Percentiles rank a stretch among this genome's conserved stretches.
Conservation (phyloP, 176 grass and related monocot genomes). For the Cenchrus purpureus region DNA sequence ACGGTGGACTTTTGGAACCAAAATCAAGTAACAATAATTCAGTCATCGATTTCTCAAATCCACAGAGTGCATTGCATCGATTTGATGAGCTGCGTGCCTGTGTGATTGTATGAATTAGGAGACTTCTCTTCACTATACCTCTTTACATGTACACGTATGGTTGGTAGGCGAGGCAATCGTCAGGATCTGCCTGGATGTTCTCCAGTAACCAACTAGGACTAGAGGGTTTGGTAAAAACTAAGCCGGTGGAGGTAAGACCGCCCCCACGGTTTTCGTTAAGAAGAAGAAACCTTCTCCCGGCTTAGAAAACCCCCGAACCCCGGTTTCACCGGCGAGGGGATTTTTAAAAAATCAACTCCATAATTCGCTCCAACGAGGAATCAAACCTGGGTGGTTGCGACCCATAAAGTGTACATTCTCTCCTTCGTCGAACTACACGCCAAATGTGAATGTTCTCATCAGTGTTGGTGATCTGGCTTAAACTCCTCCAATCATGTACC, state of each 20-base stretch:
- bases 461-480: neutral
- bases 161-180: neutral
- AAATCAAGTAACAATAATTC: conserved; percentile 27
- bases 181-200: neutral
- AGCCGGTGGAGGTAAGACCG: too few species aligned
- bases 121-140: neutral
- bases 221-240: too few species aligned
- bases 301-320: too few species aligned
- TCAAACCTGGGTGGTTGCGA: too few species aligned
- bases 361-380: too few species aligned
- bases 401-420: neutral
- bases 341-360: too few species aligned
- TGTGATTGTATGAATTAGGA: neutral
- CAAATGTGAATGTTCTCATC: neutral
- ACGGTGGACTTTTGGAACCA: neutral
- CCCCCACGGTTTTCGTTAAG: too few species aligned
- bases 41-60: neutral
- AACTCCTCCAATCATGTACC: neutral
- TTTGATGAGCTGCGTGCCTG: neutral
- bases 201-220: too few species aligned
- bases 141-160: neutral
- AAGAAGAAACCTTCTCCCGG: too few species aligned
- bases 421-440: neutral
- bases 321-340: too few species aligned
- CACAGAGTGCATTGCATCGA: neutral